These are phyloP conservation scores for Botrytis byssoidea DNA, from an alignment of 2,329 filamentous ascomycete genomes.

Conservation along the genomic window DNA sequence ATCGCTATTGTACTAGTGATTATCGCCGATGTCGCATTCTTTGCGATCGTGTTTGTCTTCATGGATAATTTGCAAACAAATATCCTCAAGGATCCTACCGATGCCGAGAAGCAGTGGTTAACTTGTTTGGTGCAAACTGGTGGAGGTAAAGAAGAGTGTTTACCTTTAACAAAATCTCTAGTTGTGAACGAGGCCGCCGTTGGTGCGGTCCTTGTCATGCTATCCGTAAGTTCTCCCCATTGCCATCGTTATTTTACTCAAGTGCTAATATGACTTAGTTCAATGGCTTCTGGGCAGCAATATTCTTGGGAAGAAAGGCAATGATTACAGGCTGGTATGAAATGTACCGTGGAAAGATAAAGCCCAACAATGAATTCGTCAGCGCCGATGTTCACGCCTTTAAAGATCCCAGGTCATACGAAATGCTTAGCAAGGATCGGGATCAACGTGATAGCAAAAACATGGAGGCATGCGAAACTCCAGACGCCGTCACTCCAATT, in stretches of 20 bases:
- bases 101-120: slow-evolving; percentile 63
- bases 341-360: slow-evolving; percentile 51
- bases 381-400: slow-evolving; percentile 71
- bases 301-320: slow-evolving; percentile 79
- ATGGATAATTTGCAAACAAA: slow-evolving; percentile 63
- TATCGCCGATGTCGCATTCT: slow-evolving; percentile 88
- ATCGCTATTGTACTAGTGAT: slow-evolving; percentile 89
- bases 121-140: slow-evolving; percentile 60
- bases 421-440: slow-evolving; percentile 63
- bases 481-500: slow-evolving; percentile 28
- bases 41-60: slow-evolving; percentile 86
- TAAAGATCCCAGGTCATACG: slow-evolving; percentile 68
- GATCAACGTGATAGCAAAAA: slow-evolving; percentile 32
- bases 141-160: slow-evolving; percentile 66
- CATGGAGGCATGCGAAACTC: slow-evolving; percentile 30
- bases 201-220: slow-evolving; percentile 75
- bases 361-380: slow-evolving; percentile 75
- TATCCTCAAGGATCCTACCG: slow-evolving; percentile 39
- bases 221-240: slow-evolving; percentile 60
- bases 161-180: slow-evolving; percentile 56
- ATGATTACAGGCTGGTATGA: slow-evolving; percentile 85
- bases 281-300: slow-evolving; percentile 80
- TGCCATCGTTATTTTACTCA: not conserved
- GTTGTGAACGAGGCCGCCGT: slow-evolving; percentile 75
- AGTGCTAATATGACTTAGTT: slow-evolving; percentile 48